A percentile compares a stretch with the other conserved stretches of the same genome.
Evolutionary conservation across 2,329 filamentous ascomycete genomes (phyloP).

Genomic region (Podosphaera fusca): DNA sequence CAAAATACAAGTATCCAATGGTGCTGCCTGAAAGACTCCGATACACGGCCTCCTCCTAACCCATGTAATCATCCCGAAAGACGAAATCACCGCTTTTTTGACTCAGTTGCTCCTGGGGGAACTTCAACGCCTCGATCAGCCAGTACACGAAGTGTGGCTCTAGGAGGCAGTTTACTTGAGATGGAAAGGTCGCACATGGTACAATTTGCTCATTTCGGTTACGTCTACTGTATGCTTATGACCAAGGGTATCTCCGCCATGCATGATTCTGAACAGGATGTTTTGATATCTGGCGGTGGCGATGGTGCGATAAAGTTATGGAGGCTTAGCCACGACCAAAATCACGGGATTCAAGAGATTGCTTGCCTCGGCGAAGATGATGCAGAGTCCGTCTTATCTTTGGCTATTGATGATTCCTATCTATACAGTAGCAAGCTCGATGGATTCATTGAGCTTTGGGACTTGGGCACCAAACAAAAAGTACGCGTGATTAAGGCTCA

Average conservation of each 20-base stretch:
- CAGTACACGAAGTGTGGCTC: constrained; percentile 21
- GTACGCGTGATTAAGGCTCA: constrained; percentile 68
- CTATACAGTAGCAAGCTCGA: constrained; percentile 75
- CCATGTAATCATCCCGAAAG: constrained; percentile 50
- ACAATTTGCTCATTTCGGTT: constrained; percentile 85
- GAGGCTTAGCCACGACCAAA: constrained; percentile 34
- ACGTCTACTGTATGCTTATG: constrained; percentile 89
- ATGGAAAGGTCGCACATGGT: constrained; percentile 60
- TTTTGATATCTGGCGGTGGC: constrained; percentile 74
- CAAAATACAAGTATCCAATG: constrained; percentile 94
- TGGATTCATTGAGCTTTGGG: constrained; percentile 87
- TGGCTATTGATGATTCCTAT: constrained; percentile 75
- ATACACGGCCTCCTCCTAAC: constrained; percentile 33
- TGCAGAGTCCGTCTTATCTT: constrained; percentile 44
- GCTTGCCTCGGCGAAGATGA: constrained; percentile 39
- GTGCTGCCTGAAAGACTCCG: constrained; percentile 49
- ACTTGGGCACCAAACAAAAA: constrained; percentile 79
- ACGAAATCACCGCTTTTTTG: constrained; percentile 74
- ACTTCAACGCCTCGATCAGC: constrained; percentile 48
- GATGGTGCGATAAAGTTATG: constrained; percentile 93
- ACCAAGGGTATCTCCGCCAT: constrained; percentile 44
- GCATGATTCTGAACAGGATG: constrained; percentile 50
- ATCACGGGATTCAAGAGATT: constrained; percentile 44
- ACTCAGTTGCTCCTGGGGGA: constrained; percentile 70
- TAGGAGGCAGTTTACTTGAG: constrained; percentile 46